These are phyloP conservation scores for Fistulina hepatica DNA, from an alignment of 1,284 basidiomycete species.

Conservation along the genomic window DNA sequence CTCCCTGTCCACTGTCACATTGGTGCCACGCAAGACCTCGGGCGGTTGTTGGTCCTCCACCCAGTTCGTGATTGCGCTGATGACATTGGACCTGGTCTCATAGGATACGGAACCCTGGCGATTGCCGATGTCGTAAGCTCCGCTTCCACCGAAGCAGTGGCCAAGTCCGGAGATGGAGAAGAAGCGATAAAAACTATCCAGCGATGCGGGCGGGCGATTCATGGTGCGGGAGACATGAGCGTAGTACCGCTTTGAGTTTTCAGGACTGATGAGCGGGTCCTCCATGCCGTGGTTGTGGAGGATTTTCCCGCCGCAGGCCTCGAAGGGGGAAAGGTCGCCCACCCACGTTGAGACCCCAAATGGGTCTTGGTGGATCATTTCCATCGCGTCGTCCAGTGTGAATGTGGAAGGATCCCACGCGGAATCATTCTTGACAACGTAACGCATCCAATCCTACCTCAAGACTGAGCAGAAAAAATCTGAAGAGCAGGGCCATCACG, in stretches of 20 bases:
- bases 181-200: constrained; percentile 13
- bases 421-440: constrained; percentile 8
- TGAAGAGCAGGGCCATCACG: not conserved
- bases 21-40: constrained; percentile 20
- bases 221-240: constrained; percentile 11
- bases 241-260: constrained; percentile 14
- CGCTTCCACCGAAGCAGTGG: constrained; percentile 12
- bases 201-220: constrained; percentile 1
- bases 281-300: constrained; percentile 16
- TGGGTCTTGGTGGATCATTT: constrained; percentile 7
- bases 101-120: not conserved
- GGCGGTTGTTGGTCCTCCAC: constrained; percentile 29
- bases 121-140: constrained; percentile 12
- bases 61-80: constrained; percentile 31
- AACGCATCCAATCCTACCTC: constrained; percentile 11
- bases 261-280: constrained; percentile 13
- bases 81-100: constrained; percentile 20
- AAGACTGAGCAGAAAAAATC: not conserved
- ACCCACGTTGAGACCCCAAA: constrained; percentile 14
- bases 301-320: constrained; percentile 15
- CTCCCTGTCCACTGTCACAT: constrained; percentile 12
- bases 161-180: constrained; percentile 13
- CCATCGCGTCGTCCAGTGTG: constrained; percentile 3
- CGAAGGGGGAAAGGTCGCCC: constrained; percentile 15
- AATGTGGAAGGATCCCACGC: constrained; percentile 6